Base-by-base conservation (phyloP, 306 rosid species). In the Prunus padus region DNA sequence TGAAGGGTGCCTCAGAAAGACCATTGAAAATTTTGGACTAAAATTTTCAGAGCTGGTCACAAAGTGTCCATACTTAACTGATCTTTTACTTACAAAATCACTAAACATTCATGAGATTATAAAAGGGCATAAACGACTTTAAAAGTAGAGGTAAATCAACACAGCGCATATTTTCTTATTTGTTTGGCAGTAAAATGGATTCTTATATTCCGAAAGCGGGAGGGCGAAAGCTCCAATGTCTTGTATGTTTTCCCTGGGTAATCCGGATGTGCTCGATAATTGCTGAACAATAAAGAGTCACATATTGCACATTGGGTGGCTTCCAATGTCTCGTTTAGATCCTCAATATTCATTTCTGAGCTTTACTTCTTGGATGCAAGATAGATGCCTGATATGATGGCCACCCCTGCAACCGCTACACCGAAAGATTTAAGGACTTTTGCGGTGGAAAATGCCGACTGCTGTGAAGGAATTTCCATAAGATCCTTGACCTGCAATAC, bases 371-470 rank as follows among this genome's bases (percentile, higher is more conserved):
- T 91, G 80, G 75, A 77, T 9, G 92, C 80, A 45, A 88, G 82
- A 82, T 90, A 92, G 72, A 95, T 80, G 79, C 99, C 97, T 0
- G 97, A 91, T 68, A 90, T 31, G 30, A 95, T 86, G 78, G 93
- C 98, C 23, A 54, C 88, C 56, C 97, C 97, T 5, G 86, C 93
- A 65, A 85, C 93, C 0, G 87, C 92, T 71, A 86, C 86, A 33
- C 93, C 93, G 0, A 83, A 55, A 14, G 91, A 82, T 51, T 86
- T 81, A 5, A 90, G 49, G 40, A 95, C 66, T 77, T 52, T 89
- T 28, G 55, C n/a, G 1, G 83, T 72, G n/a, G 96, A 81, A 55
- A 82, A 1, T 40, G 52, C 73, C 12, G 82, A 79, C 72, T 77
- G 79, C 15, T 82, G 82, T 18, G 89, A 73, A 12, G 95, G 97